Evolutionary conservation across 495 filamentous ascomycete species (phyloP).

Genomic region (Tetracladium setigerum): DNA sequence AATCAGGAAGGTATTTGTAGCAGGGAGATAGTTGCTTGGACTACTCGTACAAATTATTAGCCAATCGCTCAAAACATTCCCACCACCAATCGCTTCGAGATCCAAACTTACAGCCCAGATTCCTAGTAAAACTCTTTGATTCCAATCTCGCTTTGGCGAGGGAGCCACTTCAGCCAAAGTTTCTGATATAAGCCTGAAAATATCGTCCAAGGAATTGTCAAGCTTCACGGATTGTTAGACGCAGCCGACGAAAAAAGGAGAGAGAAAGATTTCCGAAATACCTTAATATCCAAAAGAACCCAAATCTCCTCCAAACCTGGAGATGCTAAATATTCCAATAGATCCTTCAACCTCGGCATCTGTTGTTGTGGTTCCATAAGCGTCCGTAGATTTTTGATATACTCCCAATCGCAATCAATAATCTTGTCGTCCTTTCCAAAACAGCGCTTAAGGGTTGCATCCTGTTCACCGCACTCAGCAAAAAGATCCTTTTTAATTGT

Average conservation of each 20-base stretch:
- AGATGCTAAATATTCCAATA: slow-evolving; percentile 61
- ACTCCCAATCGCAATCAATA: slow-evolving; percentile 65
- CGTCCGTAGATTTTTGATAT: slow-evolving; percentile 62
- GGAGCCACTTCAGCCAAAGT: slow-evolving; percentile 44
- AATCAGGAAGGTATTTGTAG: slow-evolving; percentile 54
- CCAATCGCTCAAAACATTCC: neutral
- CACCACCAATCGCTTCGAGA: neutral
- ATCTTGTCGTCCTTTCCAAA: slow-evolving; percentile 66
- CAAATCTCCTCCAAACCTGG: slow-evolving; percentile 58
- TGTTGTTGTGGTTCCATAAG: slow-evolving; percentile 55
- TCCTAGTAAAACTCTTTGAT: slow-evolving; percentile 64
- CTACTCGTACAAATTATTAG: slow-evolving; percentile 23
- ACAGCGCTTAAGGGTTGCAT: slow-evolving; percentile 67
- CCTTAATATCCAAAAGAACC: slow-evolving; percentile 86
- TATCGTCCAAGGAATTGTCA: slow-evolving; percentile 59
- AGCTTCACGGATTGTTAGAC: slow-evolving; percentile 29
- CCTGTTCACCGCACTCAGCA: slow-evolving; percentile 38
- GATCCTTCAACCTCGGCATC: slow-evolving; percentile 69
- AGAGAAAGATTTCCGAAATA: slow-evolving; percentile 21
- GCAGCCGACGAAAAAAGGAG: neutral
- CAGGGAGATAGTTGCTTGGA: slow-evolving; percentile 55
- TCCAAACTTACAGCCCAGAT: slow-evolving; percentile 58
- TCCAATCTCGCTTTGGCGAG: slow-evolving; percentile 50
- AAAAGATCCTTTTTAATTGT: neutral
- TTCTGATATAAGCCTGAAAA: slow-evolving; percentile 57